Evolutionary conservation across 75 land plant species (phyloP).

Genomic region (Picea sitchensis): DNA sequence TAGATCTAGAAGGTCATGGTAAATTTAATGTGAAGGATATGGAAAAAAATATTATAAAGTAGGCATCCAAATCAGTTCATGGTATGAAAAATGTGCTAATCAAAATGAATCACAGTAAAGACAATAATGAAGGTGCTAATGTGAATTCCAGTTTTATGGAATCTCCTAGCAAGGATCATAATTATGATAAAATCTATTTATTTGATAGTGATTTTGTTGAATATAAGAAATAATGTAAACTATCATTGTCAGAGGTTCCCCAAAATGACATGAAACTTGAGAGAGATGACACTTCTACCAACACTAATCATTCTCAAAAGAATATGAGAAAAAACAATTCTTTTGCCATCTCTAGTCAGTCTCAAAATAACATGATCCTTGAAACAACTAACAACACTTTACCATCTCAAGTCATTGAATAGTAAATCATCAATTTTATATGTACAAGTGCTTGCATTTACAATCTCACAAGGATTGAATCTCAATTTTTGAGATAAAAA

Average conservation of each 20-base stretch:
- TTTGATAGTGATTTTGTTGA: neutral
- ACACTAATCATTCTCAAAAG: too few relatives aligned
- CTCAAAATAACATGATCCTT: too few relatives aligned
- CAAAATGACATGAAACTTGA: too few relatives aligned
- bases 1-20: constrained; percentile 12
- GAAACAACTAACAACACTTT: too few relatives aligned
- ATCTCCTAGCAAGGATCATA: neutral
- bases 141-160: neutral
- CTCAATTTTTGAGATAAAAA: too few relatives aligned
- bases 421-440: too few relatives aligned
- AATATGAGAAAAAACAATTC: too few relatives aligned
- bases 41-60: constrained; percentile 40
- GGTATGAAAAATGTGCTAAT: constrained; percentile 28
- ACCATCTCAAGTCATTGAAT: too few relatives aligned
- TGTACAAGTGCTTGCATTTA: too few relatives aligned
- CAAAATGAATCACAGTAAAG: constrained; percentile 10
- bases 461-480: too few relatives aligned
- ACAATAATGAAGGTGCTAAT: neutral
- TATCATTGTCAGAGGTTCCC: neutral
- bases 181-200: neutral
- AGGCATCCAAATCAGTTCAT: constrained; percentile 34
- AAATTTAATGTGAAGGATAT: constrained; percentile 21
- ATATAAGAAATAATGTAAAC: neutral
- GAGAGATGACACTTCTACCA: too few relatives aligned
- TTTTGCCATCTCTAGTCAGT: too few relatives aligned